Evolutionary conservation across 1,139 yeast species (phyloP).

Genomic region (Debaryomyces nepalensis): DNA sequence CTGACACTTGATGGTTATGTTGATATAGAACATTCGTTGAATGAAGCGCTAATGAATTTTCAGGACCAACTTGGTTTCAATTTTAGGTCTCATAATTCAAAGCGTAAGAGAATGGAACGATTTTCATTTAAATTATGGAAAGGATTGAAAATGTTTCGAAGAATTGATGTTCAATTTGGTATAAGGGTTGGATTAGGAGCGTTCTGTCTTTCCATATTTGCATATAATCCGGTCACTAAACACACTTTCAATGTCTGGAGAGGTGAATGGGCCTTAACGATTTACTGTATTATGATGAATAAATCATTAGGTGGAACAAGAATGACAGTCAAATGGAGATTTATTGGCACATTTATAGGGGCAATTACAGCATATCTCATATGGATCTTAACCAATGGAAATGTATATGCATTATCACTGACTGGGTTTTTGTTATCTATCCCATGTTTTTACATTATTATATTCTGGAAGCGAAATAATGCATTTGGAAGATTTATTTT

Average conservation of each 20-base stretch:
- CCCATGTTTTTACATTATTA: conserved; percentile 70
- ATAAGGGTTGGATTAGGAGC: conserved; percentile 82
- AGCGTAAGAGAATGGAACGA: conserved; percentile 14
- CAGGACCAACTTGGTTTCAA: conserved; percentile 33
- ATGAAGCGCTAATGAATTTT: conserved; percentile 44
- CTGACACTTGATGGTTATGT: conserved; percentile 15
- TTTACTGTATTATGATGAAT: conserved; percentile 83
- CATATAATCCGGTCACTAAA: conserved; percentile 63
- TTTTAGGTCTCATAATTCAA: not conserved
- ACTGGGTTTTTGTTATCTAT: conserved; percentile 65
- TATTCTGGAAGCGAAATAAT: conserved; percentile 66
- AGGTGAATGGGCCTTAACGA: conserved; percentile 84
- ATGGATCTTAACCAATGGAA: conserved; percentile 65
- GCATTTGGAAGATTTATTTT: conserved; percentile 75
- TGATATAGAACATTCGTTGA: conserved; percentile 24
- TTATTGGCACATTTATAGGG: conserved; percentile 77
- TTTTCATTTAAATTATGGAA: conserved; percentile 36
- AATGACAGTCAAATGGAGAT: conserved; percentile 76
- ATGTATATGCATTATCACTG: conserved; percentile 55
- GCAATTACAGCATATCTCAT: conserved; percentile 61
- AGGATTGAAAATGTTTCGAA: conserved; percentile 40
- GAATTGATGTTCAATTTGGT: conserved; percentile 79
- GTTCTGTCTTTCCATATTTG: conserved; percentile 64
- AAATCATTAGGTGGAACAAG: conserved; percentile 88
- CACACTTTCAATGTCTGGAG: conserved; percentile 66